A percentile compares a stretch with the other conserved stretches of the same genome.
Conservation (phyloP, 305 asterid genomes). For the Stenogyne calaminthoides region DNA sequence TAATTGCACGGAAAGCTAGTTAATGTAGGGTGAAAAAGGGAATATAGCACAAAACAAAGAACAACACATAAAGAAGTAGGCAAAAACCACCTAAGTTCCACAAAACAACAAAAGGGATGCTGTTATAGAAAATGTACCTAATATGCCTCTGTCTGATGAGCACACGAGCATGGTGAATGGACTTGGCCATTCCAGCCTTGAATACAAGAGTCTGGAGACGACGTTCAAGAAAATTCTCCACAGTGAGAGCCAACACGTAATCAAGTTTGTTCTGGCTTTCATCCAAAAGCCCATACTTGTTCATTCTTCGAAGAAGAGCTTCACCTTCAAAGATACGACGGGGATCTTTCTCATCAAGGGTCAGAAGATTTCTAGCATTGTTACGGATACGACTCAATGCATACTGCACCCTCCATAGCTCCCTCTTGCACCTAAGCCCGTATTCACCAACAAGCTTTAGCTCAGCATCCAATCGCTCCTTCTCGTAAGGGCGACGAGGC, state of each 20-base stretch:
- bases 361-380: slow-evolving; percentile 39
- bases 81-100: background rate
- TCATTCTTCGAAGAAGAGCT: slow-evolving; percentile 50
- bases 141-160: slow-evolving; percentile 50
- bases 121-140: slow-evolving; percentile 25
- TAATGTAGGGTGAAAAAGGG: background rate
- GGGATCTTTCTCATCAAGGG: slow-evolving; percentile 45
- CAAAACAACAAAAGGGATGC: background rate
- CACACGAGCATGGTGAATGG: slow-evolving; percentile 49
- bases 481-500: slow-evolving; percentile 48
- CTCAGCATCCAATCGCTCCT: slow-evolving; percentile 51
- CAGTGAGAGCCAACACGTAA: slow-evolving; percentile 47
- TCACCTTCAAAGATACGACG: slow-evolving; percentile 49
- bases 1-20: too few relatives aligned
- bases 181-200: slow-evolving; percentile 53
- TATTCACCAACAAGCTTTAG: slow-evolving; percentile 48
- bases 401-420: slow-evolving; percentile 48
- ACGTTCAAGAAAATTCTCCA: slow-evolving; percentile 50
- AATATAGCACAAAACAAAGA: background rate
- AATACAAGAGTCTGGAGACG: slow-evolving; percentile 49
- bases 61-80: background rate
- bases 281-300: slow-evolving; percentile 40
- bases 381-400: slow-evolving; percentile 48
- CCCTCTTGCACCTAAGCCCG: slow-evolving; percentile 44
- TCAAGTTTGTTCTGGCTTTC: slow-evolving; percentile 53